Conservation (phyloP, 2,329 filamentous ascomycete species). For the Penicillium corylophilum region DNA sequence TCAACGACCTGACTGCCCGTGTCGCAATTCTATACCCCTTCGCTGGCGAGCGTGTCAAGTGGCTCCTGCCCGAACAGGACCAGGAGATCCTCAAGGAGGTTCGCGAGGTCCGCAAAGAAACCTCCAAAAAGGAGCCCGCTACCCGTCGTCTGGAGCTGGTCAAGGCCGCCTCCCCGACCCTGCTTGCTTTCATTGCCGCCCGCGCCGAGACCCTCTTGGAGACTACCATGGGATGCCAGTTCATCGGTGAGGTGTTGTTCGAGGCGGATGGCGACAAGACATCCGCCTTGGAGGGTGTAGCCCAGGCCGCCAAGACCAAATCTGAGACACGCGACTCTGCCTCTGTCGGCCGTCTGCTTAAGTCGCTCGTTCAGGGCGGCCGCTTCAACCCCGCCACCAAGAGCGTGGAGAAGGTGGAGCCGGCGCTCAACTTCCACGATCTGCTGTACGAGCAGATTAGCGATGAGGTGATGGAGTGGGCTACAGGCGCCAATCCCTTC, state of each 20-base stretch:
- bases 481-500: constrained; percentile 80
- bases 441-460: constrained; percentile 80
- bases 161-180: constrained; percentile 68
- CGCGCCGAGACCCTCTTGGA: constrained; percentile 67
- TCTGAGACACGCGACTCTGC: constrained; percentile 60
- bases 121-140: constrained; percentile 88
- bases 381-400: constrained; percentile 75
- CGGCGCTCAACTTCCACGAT: constrained; percentile 75
- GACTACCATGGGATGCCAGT: constrained; percentile 81
- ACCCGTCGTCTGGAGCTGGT: constrained; percentile 73
- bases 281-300: constrained; percentile 68
- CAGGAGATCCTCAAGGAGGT: constrained; percentile 73
- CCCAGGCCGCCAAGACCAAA: constrained; percentile 45
- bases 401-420: constrained; percentile 68
- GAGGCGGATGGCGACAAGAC: constrained; percentile 72
- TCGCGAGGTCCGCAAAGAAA: constrained; percentile 73
- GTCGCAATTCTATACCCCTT: constrained; percentile 78
- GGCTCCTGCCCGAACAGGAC: constrained; percentile 64
- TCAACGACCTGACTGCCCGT: constrained; percentile 51
- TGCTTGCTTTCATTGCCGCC: constrained; percentile 71
- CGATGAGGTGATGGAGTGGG: constrained; percentile 75
- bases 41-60: constrained; percentile 60
- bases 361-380: constrained; percentile 85
- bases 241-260: constrained; percentile 79
- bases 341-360: constrained; percentile 77